phyloP scores from a whole-genome alignment of 352 stramenopile genomes.

The Pythium plurisporium region DNA sequence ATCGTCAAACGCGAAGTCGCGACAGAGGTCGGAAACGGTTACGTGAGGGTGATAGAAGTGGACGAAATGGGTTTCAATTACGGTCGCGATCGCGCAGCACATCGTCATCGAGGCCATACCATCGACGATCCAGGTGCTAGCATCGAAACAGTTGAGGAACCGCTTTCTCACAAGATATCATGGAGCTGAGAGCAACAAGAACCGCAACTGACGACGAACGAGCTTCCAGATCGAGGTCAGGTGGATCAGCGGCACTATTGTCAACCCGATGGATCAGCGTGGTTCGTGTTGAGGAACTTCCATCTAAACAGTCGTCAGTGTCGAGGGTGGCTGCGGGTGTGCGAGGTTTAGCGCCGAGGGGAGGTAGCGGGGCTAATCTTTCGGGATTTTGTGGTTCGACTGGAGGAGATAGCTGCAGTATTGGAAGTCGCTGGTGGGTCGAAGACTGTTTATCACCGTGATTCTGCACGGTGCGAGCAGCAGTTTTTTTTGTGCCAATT shows the following conservation, averaged over 20 bases:
- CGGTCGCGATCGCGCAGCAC: background rate
- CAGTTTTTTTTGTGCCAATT: too few species aligned
- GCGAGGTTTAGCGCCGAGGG: background rate
- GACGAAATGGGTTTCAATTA: too few species aligned
- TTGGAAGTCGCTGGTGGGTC: background rate
- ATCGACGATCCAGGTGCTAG: background rate
- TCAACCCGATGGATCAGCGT: background rate
- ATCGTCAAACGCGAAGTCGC: too few species aligned
- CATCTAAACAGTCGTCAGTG: slow-evolving; percentile 6
- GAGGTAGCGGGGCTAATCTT: background rate
- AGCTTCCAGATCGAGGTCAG: slow-evolving; percentile 15
- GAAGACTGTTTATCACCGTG: too few species aligned
- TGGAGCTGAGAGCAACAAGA: slow-evolving; percentile 26
- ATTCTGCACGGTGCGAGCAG: too few species aligned
- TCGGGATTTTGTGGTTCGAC: background rate
- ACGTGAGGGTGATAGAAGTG: too few species aligned
- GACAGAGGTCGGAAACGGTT: background rate
- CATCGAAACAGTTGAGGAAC: too few species aligned
- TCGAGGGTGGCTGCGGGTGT: background rate
- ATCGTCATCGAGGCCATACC: background rate
- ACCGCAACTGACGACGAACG: slow-evolving; percentile 29
- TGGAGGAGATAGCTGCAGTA: background rate
- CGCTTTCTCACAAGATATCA: slow-evolving; percentile 18
- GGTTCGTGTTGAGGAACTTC: background rate
- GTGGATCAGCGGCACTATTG: background rate